Base-by-base conservation (phyloP, 108 stramenopile genomes). In the Skeletonema grethae region DNA sequence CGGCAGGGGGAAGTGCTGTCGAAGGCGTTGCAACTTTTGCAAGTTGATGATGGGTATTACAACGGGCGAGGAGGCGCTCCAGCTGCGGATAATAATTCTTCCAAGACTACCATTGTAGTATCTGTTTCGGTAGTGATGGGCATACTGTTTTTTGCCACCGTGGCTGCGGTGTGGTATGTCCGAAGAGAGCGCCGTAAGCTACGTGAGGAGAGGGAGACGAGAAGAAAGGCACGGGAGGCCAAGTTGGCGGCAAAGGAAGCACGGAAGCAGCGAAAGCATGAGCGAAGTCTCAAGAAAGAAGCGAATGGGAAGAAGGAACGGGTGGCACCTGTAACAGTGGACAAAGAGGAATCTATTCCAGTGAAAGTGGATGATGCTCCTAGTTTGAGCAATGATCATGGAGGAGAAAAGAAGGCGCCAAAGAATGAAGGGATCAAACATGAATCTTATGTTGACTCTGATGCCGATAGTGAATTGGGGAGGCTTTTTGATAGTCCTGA, bases 171-270 rank as follows among this genome's bases (percentile, higher is more conserved):
- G 46, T 48, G 46, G 46, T 48, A 48, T 48, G 46, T 48, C 18
- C 46, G 46, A n/a, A 48, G 18, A 48, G 46, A 48, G 16, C 46
- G 46, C 46, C 46, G 46, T 6, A 48, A 48, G 46, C 46, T 48
- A 4, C 46, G 46, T 4, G 16, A 7, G 16, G 46, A 48, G 46
- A 48, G 46, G 16, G 46, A 48, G 16, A 48, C 16, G 6, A 48
- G 46, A 18, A 1, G 46, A 7, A 48, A 48, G 46, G 46, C 45
- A 16, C n/a, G 45, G n/a, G 45, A 46, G n/a, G n/a, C 16, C 16
- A 46, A 46, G 45, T 46, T 46, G 15, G 45, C 45, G 45, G 45
- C 46, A 18, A 48, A 18, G 11, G 16, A 48, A 48, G 46, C 46
- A 48, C 46, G 46, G 18, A 48, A 48, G 46, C 16, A 48, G 18